Conservation (phyloP, 768 basidiomycete genomes). For the Agaricus subrufescens region DNA sequence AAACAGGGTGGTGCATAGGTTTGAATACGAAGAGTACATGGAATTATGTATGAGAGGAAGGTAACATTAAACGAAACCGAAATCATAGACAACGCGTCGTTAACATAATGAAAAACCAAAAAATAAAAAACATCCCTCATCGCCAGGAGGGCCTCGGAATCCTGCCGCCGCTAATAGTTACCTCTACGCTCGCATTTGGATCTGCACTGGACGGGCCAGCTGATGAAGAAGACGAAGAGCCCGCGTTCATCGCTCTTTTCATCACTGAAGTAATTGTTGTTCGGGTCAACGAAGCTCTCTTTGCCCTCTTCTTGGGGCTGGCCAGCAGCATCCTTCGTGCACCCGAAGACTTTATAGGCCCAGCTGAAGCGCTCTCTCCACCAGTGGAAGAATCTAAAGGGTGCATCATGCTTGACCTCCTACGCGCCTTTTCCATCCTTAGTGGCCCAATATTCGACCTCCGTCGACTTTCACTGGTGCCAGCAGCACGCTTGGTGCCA, state of each 20-base stretch:
- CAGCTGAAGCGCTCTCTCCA: slow-evolving; percentile 19
- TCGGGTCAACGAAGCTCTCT: slow-evolving; percentile 50
- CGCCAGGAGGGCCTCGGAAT: slow-evolving; percentile 53
- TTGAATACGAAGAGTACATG: slow-evolving; percentile 11
- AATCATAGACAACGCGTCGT: slow-evolving; percentile 13
- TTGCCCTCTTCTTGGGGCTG: slow-evolving; percentile 59
- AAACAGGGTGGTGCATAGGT: neutral
- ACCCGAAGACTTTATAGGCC: slow-evolving; percentile 19
- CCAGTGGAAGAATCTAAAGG: slow-evolving; percentile 37
- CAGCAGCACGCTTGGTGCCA: slow-evolving; percentile 13
- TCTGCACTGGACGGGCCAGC: slow-evolving; percentile 32
- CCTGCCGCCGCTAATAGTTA: slow-evolving; percentile 37
- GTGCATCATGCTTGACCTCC: slow-evolving; percentile 82
- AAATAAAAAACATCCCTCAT: slow-evolving; percentile 26
- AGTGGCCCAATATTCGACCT: slow-evolving; percentile 76
- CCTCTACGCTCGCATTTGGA: slow-evolving; percentile 43
- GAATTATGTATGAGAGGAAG: slow-evolving; percentile 8
- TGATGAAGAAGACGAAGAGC: slow-evolving; percentile 18
- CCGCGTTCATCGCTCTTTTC: slow-evolving; percentile 18
- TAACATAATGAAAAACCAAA: slow-evolving; percentile 11
- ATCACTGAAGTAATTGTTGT: slow-evolving; percentile 27
- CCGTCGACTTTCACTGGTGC: slow-evolving; percentile 16
- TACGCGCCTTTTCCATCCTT: slow-evolving; percentile 65
- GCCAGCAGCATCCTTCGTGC: slow-evolving; percentile 34
- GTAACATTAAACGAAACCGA: slow-evolving; percentile 4